A percentile compares a stretch with the other conserved stretches of the same genome.
Conservation (phyloP, 805 yeast genomes). For the Yarrowia phangngaensis region DNA sequence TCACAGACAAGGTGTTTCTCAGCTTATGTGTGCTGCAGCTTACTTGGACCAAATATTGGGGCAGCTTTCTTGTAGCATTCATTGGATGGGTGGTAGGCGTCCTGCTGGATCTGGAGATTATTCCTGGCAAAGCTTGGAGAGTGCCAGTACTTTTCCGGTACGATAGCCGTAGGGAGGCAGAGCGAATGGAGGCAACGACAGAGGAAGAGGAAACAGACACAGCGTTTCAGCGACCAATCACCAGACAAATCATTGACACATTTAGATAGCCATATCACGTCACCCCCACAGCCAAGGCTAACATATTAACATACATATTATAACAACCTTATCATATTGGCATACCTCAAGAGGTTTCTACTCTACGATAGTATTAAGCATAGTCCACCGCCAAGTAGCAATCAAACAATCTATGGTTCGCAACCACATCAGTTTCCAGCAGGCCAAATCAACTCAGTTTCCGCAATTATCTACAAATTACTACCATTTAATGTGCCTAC, state of each 20-base stretch:
- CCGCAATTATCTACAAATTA: no score
- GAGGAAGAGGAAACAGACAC: slow-evolving; percentile 25
- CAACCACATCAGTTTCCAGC: no score
- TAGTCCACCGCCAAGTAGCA: no score
- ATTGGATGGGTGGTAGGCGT: slow-evolving; percentile 43
- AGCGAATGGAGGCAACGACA: slow-evolving; percentile 9
- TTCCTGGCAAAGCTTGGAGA: slow-evolving; percentile 44
- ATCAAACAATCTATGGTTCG: no score
- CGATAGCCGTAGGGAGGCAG: slow-evolving; percentile 19
- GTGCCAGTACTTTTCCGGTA: slow-evolving; percentile 35
- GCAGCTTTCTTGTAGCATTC: slow-evolving; percentile 35
- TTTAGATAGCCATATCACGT: slow-evolving; percentile 12
- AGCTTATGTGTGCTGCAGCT: slow-evolving; percentile 40
- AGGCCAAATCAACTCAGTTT: no score
- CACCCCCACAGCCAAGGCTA: not conserved
- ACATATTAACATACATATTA: not conserved
- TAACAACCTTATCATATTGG: slow-evolving; percentile 13
- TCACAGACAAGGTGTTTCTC: slow-evolving; percentile 41
- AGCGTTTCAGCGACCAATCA: slow-evolving; percentile 26
- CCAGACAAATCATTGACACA: slow-evolving; percentile 28
- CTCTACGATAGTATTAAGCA: no score
- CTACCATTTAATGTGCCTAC: no score
- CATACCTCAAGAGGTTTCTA: no score
- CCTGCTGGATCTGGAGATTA: slow-evolving; percentile 38
- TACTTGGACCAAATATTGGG: slow-evolving; percentile 37